Conservation (phyloP, 148 eudicot genomes). For the Talinum fruticosum region DNA sequence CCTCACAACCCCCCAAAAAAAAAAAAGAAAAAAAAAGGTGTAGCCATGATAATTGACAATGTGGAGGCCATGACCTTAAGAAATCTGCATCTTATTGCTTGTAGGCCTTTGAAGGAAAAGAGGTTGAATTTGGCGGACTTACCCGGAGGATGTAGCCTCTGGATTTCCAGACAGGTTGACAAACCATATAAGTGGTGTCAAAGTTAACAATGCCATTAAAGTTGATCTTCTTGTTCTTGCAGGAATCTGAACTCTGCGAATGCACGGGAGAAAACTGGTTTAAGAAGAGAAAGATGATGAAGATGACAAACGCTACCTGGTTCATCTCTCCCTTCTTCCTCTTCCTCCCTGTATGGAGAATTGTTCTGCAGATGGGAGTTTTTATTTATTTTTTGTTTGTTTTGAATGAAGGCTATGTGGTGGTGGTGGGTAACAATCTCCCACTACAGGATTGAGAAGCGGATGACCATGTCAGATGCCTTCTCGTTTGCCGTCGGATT, state of each 20-base stretch:
- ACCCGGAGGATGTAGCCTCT: constrained; percentile 6
- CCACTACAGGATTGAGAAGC: neutral
- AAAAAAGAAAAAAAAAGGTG: neutral
- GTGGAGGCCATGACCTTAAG: neutral
- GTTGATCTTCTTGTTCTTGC: constrained; percentile 24
- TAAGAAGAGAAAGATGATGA: constrained; percentile 32
- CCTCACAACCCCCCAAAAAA: neutral
- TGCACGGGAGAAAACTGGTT: constrained; percentile 20
- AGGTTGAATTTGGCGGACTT: neutral
- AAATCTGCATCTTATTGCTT: neutral
- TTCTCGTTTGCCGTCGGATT: neutral
- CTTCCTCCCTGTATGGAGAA: constrained; percentile 6
- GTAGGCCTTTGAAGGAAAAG: neutral
- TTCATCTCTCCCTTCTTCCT: constrained; percentile 22
- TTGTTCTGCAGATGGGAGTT: neutral
- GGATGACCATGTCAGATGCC: neutral
- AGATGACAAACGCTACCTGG: constrained; percentile 27
- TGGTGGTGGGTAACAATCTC: constrained; percentile 1
- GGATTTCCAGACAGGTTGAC: constrained; percentile 3
- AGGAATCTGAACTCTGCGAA: constrained; percentile 56
- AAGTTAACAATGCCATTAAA: neutral
- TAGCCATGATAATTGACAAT: neutral
- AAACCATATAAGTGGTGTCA: constrained; percentile 1
- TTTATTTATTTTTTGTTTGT: neutral
- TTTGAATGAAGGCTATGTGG: neutral